Base-by-base conservation (phyloP, 176 grass and related monocot species). In the Dendrocalamus sinicus region DNA sequence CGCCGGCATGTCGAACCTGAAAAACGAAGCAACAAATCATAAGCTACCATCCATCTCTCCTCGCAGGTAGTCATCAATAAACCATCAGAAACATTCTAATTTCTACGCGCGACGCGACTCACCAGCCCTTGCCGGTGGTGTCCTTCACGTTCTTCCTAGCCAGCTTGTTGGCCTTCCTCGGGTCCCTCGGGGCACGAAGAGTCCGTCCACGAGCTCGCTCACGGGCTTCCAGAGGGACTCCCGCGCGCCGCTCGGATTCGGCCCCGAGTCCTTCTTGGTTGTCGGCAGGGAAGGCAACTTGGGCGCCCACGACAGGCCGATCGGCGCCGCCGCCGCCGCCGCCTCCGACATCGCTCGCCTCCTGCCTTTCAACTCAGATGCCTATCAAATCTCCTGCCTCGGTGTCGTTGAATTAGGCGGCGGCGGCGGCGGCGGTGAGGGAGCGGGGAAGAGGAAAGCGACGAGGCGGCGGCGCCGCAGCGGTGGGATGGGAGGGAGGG, bases 1-100 rank as follows among this genome's bases (percentile, higher is more conserved):
- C 45, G 96, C 96, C 1, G 96, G 91, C 96, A 98, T 95, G 86
- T 98, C 96, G 51, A 98, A 98, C 93, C 96, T 98, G 84, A 45
- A 63, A 35, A 58, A 86, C 26, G 37, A 43, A 14, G 59, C 73
- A 22, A 10, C 79, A n/a, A 1, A 62, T 5, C 68, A 24, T 87
- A 60, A 87, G 79, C 45, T 37, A 1, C 7, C 23, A 11, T 15
- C 6, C 23, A 79, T n/a, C 3, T 77, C 57, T 45, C 20, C 44
- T 48, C 28, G 7, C 43, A 71, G n/a, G 17, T 20, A 8, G 8
- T 28, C 57, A 60, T 23, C 57, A 60, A 60, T 23, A 60, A 81
- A 74, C 12, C 48, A 68, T 19, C 3, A 23, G 26, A 59, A 10
- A 2, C 0, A 69, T 19, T 16, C 63, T 0, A 60, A 8, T 23